Evolutionary conservation across 768 basidiomycete genomes (phyloP).

Genomic region (Sarcodon sp.): DNA sequence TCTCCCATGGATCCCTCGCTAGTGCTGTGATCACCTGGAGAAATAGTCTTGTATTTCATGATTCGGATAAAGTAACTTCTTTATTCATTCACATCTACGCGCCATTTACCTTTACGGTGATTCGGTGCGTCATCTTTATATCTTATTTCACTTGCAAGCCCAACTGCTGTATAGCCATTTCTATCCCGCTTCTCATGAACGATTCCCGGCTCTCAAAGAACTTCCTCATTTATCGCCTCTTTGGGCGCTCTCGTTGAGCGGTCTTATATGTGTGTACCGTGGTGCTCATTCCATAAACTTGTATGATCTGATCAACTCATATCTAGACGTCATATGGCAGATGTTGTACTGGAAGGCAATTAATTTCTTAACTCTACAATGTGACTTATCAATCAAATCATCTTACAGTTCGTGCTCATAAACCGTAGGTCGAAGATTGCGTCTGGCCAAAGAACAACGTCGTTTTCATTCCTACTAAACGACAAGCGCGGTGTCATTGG

Average conservation of each 20-base stretch:
- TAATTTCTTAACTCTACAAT: background rate
- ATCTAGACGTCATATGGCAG: constrained; percentile 84
- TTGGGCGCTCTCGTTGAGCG: constrained; percentile 64
- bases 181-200: constrained; percentile 64
- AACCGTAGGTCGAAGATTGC: constrained; percentile 83
- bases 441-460: constrained; percentile 85
- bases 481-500: constrained; percentile 83
- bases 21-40: constrained; percentile 97
- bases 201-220: constrained; percentile 76
- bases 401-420: constrained; percentile 63
- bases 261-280: constrained; percentile 64
- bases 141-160: background rate
- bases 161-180: constrained; percentile 47
- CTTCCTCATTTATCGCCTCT: constrained; percentile 61
- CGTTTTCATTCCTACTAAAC: constrained; percentile 79
- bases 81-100: constrained; percentile 93
- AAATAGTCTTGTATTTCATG: constrained; percentile 97
- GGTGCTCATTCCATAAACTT: background rate
- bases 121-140: constrained; percentile 41
- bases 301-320: constrained; percentile 5
- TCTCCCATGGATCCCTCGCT: constrained; percentile 83
- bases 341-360: constrained; percentile 80
- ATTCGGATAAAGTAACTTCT: constrained; percentile 90
- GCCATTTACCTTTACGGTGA: constrained; percentile 83
- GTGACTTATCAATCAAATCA: background rate